Conservation (phyloP, 768 basidiomycete species). For the Amanita subjunquillea region DNA sequence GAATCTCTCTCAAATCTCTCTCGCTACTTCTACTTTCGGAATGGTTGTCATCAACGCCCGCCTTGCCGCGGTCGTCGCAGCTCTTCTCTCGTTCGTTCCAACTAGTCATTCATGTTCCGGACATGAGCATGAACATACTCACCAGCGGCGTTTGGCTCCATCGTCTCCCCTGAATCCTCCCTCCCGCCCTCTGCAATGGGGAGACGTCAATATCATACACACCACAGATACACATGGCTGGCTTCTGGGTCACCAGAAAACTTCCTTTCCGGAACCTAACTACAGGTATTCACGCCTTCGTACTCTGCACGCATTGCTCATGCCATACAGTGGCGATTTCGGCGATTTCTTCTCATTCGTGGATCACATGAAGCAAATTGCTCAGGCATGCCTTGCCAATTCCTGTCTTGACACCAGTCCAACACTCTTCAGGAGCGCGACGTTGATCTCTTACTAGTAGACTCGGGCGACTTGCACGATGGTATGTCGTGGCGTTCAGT, state of each 20-base stretch:
- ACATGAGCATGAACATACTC: conserved; percentile 16
- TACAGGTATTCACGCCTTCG: conserved; percentile 36
- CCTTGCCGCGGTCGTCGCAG: neutral
- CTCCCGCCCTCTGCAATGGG: conserved; percentile 65
- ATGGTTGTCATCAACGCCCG: neutral
- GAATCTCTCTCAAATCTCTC: too few relatives aligned
- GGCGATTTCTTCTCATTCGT: conserved; percentile 90
- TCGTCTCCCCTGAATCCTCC: conserved; percentile 41
- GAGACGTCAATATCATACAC: conserved; percentile 81
- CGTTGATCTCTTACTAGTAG: conserved; percentile 76
- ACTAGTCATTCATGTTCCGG: conserved; percentile 15
- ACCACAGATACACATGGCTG: conserved; percentile 74
- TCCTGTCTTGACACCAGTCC: neutral
- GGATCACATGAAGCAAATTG: conserved; percentile 68
- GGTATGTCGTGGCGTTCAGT: conserved; percentile 21
- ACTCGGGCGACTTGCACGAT: conserved; percentile 74
- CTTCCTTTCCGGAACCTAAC: conserved; percentile 63
- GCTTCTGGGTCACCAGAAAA: conserved; percentile 76
- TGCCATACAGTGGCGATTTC: conserved; percentile 22
- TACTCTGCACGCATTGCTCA: neutral
- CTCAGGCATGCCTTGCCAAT: conserved; percentile 29
- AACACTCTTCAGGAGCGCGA: conserved; percentile 38
- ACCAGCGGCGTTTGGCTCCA: conserved; percentile 27
- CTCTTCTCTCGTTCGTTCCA: neutral
- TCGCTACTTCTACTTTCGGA: too few relatives aligned